Evolutionary conservation across 1,284 basidiomycete genomes (phyloP).

Genomic region (Termitomyces sp.): DNA sequence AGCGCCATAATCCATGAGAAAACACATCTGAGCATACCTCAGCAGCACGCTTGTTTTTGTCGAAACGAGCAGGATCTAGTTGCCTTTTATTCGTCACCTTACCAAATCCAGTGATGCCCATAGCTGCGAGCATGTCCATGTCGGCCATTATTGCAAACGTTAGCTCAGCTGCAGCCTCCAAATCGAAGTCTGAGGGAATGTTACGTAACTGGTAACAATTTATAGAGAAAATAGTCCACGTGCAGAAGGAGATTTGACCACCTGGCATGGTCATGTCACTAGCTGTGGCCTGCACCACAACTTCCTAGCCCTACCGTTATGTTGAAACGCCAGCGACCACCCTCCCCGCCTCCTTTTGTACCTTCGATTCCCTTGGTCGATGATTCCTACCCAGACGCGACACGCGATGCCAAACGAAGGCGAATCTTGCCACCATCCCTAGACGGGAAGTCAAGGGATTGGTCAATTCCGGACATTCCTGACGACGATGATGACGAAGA

Average conservation of each 20-base stretch:
- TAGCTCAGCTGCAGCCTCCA: not conserved
- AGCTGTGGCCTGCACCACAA: not conserved
- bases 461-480: slow-evolving; percentile 21
- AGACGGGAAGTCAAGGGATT: slow-evolving; percentile 40
- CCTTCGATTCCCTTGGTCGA: slow-evolving; percentile 31
- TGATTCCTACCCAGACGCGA: slow-evolving; percentile 22
- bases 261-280: slow-evolving; percentile 4
- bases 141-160: slow-evolving; percentile 42
- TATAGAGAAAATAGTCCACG: not conserved
- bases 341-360: slow-evolving; percentile 42
- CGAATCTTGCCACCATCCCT: slow-evolving; percentile 41
- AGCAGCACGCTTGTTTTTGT: slow-evolving; percentile 59
- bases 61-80: slow-evolving; percentile 67
- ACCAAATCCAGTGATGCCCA: slow-evolving; percentile 79
- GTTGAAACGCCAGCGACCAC: slow-evolving; percentile 63
- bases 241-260: not conserved
- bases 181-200: not conserved
- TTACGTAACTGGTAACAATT: slow-evolving; percentile 10
- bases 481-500: slow-evolving; percentile 29
- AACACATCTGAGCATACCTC: slow-evolving; percentile 27
- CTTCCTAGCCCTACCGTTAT: slow-evolving; percentile 29
- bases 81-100: slow-evolving; percentile 60
- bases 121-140: slow-evolving; percentile 66
- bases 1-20: not conserved
- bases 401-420: slow-evolving; percentile 40